Base-by-base conservation (phyloP, 768 basidiomycete species). In the Mycena capillaripes region DNA sequence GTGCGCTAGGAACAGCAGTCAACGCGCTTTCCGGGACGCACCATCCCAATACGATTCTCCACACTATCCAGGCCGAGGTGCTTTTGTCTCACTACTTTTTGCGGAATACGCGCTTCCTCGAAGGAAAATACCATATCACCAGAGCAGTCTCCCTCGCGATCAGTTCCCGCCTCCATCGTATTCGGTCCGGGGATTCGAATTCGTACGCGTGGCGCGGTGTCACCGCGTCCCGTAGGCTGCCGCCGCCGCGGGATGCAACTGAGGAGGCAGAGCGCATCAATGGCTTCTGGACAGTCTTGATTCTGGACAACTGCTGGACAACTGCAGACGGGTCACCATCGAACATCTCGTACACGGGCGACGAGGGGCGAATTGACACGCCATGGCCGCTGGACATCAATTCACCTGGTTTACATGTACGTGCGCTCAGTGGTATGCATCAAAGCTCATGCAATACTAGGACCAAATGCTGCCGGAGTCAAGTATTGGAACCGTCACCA, bases 371-470 rank as follows among this genome's bases (percentile, higher is more conserved):
- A 64, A 81, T 87, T 63, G 83, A 86, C 67, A 81, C 83, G 0
- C 81, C 83, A 0, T 88, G 87, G 87, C 88, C 87, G 25, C 57
- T 80, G 46, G 76, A 76, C 48, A 72, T 70, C 21, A 61, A 74
- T 57, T 7, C 56, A 2, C 48, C 42, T 12, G 32, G 27, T 34
- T 38, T 57, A 8, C 34, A 42, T 52, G 44, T 14, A 19, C 14
- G n/a, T n/a, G n/a, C n/a, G n/a, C n/a, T 58, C 56, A 40, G 9
- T 23, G 12, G 12, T 3, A 2, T 5, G 8, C 5, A 58, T 25
- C 2, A 12, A 27, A 38, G 2, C 36, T 58, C 19, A 58, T 36
- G 5, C 9, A 17, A 25, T n/a, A 38, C 8, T 29, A 29, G 52
- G 16, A 29, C 4, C 72, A 74, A 42, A 11, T 3, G 0, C 48